Base-by-base conservation (phyloP, 768 basidiomycete species). In the Saitozyma sp. region DNA sequence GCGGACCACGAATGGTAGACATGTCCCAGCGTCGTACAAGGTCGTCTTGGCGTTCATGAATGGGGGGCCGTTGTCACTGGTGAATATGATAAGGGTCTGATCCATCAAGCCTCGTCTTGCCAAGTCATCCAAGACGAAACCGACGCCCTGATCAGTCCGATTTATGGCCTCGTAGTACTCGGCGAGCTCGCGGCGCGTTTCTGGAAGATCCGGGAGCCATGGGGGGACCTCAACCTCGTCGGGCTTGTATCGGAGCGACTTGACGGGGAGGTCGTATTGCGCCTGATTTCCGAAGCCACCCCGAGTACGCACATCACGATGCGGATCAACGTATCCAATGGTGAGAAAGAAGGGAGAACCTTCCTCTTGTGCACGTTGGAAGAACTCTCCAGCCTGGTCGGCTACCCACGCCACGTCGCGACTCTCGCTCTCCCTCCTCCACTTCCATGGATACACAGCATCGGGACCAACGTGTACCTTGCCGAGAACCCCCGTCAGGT, bases 41-140 rank as follows among this genome's bases (percentile, higher is more conserved):
- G 67, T 68, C 10, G 67, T 68, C 50, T 68, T 68, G 55, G 67
- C 59, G 45, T 68, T 68, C 45, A 68, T 59, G 57, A 68, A 68
- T n/a, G 67, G 67, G 11, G 67, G 63, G 6, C 67, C 67, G 56
- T 68, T 68, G 56, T 68, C 67, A 17, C 46, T 51, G n/a, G 60
- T 61, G 52, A 68, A 40, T 37, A 68, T 58, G 20, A 68, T 61
- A 8, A 68, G 52, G 13, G 67, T 68, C 11, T 46, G 40, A 7
- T 61, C 63, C 16, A n/a, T 40, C n/a, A 68, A 42, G 8, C 61
- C 59, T 40, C 51, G 55, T 13, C 46, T 50, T 17, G 39, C 51
- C 9, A 68, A 60, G 9, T 50, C 54, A 8, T 54, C 58, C 6
- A 68, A 57, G 16, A 68, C 48, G 20, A 68, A 50, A 6, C 67